phyloP scores from a whole-genome alignment of 1,284 basidiomycete species.

The Rhodotorula glutinis region DNA sequence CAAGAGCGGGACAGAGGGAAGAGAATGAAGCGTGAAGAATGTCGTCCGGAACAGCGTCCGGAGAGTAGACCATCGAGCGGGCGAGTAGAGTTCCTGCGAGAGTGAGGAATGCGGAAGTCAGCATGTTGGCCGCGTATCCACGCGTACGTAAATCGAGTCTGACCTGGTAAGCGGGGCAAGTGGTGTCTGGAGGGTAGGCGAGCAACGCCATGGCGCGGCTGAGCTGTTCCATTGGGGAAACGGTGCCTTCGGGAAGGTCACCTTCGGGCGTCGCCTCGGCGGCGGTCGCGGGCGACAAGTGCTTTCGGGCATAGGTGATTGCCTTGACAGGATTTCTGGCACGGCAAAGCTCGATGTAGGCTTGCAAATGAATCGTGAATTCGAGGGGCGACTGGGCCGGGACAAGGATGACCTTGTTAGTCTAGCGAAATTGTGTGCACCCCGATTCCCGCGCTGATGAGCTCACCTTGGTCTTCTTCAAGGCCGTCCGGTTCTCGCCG shows the following conservation, averaged over 20 bases:
- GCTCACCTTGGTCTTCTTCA: constrained; percentile 82
- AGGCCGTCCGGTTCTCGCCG: constrained; percentile 85
- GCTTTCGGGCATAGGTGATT: constrained; percentile 76
- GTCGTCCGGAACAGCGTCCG: constrained; percentile 74
- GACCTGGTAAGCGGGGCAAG: constrained; percentile 58
- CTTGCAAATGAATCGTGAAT: constrained; percentile 90
- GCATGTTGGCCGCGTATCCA: not conserved
- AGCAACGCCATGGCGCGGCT: constrained; percentile 72
- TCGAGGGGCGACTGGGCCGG: constrained; percentile 77
- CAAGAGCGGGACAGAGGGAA: constrained; percentile 80
- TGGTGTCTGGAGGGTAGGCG: constrained; percentile 65
- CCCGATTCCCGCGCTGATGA: not conserved
- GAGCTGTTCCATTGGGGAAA: constrained; percentile 63
- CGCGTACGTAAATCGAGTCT: no score
- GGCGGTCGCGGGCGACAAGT: constrained; percentile 73
- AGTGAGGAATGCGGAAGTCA: not conserved
- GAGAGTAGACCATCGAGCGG: constrained; percentile 68
- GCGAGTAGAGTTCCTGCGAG: constrained; percentile 72
- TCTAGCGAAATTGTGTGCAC: not conserved
- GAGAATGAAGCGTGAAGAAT: constrained; percentile 74
- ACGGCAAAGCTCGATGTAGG: constrained; percentile 88
- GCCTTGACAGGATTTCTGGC: constrained; percentile 67
- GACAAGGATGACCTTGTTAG: no score
- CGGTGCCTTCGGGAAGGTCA: not conserved
- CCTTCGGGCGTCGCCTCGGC: constrained; percentile 15